A percentile compares a stretch with the other conserved stretches of the same genome.
These are phyloP conservation scores for Albifimbria verrucaria DNA, from an alignment of 2,329 filamentous ascomycete species.

Conservation along the genomic window DNA sequence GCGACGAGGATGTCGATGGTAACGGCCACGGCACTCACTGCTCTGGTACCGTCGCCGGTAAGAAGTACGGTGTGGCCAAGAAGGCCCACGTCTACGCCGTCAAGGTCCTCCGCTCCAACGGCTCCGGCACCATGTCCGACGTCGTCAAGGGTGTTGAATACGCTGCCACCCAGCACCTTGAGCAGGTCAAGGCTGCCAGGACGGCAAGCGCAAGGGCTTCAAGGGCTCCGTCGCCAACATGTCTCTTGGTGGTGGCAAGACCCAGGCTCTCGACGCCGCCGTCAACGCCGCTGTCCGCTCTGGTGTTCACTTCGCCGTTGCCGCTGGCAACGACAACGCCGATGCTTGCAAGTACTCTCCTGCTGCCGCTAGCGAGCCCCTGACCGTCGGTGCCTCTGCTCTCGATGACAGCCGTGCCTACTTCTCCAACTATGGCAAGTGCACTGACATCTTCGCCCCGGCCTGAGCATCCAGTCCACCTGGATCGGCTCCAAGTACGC, in stretches of 20 bases:
- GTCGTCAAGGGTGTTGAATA: conserved; percentile 98
- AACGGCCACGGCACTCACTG: conserved; percentile 99
- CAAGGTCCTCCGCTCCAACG: conserved; percentile 97
- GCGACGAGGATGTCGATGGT: conserved; percentile 85
- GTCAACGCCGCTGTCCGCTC: conserved; percentile 91
- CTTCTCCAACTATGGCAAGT: conserved; percentile 99
- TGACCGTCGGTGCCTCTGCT: conserved; percentile 94
- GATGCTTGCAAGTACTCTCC: conserved; percentile 99
- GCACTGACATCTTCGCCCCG: conserved; percentile 98
- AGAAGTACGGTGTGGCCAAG: conserved; percentile 99
- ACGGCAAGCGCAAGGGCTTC: conserved; percentile 90
- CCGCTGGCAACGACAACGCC: conserved; percentile 97
- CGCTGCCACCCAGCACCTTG: conserved; percentile 75
- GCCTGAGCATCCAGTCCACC: conserved; percentile 94
- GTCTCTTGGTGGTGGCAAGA: conserved; percentile 98
- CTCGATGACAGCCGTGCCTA: conserved; percentile 95
- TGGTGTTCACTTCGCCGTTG: conserved; percentile 96
- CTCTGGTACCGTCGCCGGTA: conserved; percentile 95
- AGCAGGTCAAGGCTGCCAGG: conserved; percentile 74
- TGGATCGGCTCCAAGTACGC: conserved; percentile 97
- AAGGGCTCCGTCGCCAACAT: conserved; percentile 99
- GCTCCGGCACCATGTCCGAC: conserved; percentile 97
- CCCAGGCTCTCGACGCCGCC: conserved; percentile 80
- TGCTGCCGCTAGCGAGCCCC: conserved; percentile 83
- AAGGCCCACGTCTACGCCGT: conserved; percentile 96